Conservation (phyloP, 495 filamentous ascomycete species). For the Aspergillus nanangensis region DNA sequence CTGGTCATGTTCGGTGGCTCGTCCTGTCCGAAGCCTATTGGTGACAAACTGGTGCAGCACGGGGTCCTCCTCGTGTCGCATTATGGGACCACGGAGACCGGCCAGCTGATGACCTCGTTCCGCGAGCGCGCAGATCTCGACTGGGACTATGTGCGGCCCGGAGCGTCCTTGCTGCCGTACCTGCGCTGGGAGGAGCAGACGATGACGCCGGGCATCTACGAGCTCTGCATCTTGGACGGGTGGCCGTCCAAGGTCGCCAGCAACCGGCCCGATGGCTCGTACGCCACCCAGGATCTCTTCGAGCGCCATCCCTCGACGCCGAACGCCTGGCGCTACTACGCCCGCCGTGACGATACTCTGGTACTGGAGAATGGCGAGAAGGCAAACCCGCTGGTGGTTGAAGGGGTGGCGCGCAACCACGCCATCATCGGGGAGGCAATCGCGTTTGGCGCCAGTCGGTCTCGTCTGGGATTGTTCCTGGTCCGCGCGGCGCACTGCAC, state of each 20-base stretch:
- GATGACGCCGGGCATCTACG: conserved; percentile 43
- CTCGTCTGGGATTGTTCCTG: conserved; percentile 34
- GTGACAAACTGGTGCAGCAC: conserved; percentile 43
- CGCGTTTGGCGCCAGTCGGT: conserved; percentile 24
- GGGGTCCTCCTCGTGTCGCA: conserved; percentile 48
- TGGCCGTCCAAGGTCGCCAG: conserved; percentile 60
- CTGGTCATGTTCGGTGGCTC: conserved; percentile 46
- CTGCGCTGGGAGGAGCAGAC: conserved; percentile 48
- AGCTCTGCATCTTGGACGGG: conserved; percentile 49
- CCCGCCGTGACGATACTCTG: conserved; percentile 52
- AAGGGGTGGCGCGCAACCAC: conserved; percentile 32
- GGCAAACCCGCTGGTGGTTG: conserved; percentile 55
- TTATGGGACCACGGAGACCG: conserved; percentile 47
- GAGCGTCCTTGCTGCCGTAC: conserved; percentile 18
- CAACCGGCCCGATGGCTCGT: conserved; percentile 54
- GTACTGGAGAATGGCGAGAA: conserved; percentile 60
- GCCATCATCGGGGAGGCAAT: conserved; percentile 23
- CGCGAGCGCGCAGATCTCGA: conserved; percentile 41
- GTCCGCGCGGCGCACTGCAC: conserved; percentile 27
- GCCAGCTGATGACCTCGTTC: conserved; percentile 49
- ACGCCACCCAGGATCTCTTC: conserved; percentile 55
- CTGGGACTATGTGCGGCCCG: conserved; percentile 57
- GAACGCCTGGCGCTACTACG: conserved; percentile 53
- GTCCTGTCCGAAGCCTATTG: conserved; percentile 44
- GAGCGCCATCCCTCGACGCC: conserved; percentile 41